A percentile compares a stretch with the other conserved stretches of the same genome.
phyloP scores from a whole-genome alignment of 2,329 filamentous ascomycete species.

The Pseudocercospora eumusae region DNA sequence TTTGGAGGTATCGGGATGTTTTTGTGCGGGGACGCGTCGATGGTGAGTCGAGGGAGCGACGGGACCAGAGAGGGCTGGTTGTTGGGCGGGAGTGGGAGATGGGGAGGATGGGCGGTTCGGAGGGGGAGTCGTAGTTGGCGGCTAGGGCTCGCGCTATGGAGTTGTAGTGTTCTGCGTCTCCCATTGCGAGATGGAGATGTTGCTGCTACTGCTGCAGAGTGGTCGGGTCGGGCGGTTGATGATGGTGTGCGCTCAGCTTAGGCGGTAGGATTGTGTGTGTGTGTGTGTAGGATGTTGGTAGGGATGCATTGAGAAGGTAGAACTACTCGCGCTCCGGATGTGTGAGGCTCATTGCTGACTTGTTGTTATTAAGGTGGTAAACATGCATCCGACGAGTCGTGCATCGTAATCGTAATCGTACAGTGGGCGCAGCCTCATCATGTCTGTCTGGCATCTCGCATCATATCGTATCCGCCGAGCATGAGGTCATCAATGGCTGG shows the following conservation, averaged over 20 bases:
- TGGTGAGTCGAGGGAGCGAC: conserved; percentile 20
- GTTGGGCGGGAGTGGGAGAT: conserved; percentile 43
- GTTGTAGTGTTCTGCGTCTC: conserved; percentile 47
- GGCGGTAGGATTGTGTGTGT: conserved; percentile 13
- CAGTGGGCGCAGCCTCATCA: background rate
- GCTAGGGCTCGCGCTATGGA: conserved; percentile 57
- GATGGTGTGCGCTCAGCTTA: conserved; percentile 11
- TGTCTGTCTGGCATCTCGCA: background rate
- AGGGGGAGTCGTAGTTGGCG: conserved; percentile 42
- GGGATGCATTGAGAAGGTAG: conserved; percentile 13
- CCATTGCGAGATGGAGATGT: conserved; percentile 18
- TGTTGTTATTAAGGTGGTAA: background rate
- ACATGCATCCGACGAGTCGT: background rate
- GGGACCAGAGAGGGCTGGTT: conserved; percentile 25
- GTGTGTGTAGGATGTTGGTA: conserved; percentile 3
- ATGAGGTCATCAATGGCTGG: background rate
- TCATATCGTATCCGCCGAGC: background rate
- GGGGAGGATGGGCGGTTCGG: conserved; percentile 42
- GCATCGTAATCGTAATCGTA: background rate
- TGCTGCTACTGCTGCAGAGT: background rate
- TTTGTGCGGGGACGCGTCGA: conserved; percentile 39
- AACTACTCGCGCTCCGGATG: background rate
- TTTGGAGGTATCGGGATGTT: conserved; percentile 45
- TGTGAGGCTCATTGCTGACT: background rate
- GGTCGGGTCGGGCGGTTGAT: background rate